Base-by-base conservation (phyloP, 345 rosid genomes). In the Brassica incana region DNA sequence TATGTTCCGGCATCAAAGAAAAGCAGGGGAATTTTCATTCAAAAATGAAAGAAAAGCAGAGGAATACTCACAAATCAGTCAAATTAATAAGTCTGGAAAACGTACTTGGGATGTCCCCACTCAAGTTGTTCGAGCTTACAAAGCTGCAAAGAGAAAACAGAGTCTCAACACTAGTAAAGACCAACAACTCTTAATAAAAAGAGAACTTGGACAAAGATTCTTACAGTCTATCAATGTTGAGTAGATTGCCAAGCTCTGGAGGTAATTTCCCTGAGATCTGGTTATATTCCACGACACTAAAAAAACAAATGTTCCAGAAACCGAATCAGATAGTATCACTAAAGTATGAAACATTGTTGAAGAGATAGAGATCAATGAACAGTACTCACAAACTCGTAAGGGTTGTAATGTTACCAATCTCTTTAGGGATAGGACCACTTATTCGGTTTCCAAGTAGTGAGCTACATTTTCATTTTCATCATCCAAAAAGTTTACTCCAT, bases 371-470 rank as follows among this genome's bases (percentile, higher is more conserved):
- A 59, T 29, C 0, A 11, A 66, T 54, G 23, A 72, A 73, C 29
- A 30, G 71, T 30, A 60, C 91, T 84, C 76, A 89, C 93, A 89
- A 29, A 43, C 76, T 76, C 9, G 0, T 8, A 43, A 89, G 91
- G 67, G 78, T 87, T 72, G 75, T 20, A 58, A 87, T 32, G 74
- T 85, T 89, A 38, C 80, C 91, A 43, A 85, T 45, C 69, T 85
- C 87, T 84, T 79, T 78, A 0, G 93, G 93, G 58, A 89, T 85
- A 8, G 83, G 16, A 77, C 93, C 91, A 0, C 75, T 79, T 35
- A 89, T 63, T 25, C 85, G 83, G 71, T 89, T 89, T 80, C 75
- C 91, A 50, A 83, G 54, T 38, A 89, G 9, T 43, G 87, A 69
- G 59, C 93, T 89, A 72, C 80, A 84, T 58, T 50, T 18, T 18